A percentile compares a stretch with the other conserved stretches of the same genome.
Conservation (phyloP, 495 filamentous ascomycete species). For the Paragyromitra xinjiangensis region DNA sequence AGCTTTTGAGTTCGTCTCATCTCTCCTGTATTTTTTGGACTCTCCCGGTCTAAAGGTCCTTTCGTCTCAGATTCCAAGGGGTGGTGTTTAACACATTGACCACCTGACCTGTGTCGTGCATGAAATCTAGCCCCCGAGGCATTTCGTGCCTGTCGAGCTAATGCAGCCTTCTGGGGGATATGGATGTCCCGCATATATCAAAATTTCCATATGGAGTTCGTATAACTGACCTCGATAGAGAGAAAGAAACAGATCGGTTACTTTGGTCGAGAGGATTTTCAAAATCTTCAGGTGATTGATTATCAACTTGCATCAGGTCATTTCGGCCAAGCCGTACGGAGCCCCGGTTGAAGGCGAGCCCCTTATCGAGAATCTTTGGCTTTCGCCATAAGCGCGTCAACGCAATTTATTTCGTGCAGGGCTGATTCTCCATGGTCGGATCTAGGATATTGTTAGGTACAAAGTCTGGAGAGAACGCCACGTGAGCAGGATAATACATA, state of each 20-base stretch:
- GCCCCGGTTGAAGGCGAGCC: not conserved
- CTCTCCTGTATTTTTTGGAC: not conserved
- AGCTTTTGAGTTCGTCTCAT: constrained; percentile 10
- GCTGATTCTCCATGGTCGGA: not conserved
- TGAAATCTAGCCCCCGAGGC: not conserved
- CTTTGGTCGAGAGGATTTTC: not conserved
- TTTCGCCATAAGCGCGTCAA: not conserved
- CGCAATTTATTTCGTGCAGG: not conserved
- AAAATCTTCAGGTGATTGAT: not conserved
- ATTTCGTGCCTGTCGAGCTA: constrained; percentile 10
- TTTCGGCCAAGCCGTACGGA: not conserved
- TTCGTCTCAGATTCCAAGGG: constrained; percentile 2
- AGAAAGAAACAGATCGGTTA: not conserved
- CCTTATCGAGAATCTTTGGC: not conserved
- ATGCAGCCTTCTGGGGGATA: constrained; percentile 7
- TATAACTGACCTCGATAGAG: not conserved
- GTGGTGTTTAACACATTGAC: not conserved
- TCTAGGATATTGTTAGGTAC: not conserved
- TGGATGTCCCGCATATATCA: not conserved
- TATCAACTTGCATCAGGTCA: not conserved
- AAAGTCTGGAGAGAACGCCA: not conserved
- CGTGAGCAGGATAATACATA: not conserved
- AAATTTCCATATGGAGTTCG: not conserved
- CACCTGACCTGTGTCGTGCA: not conserved
- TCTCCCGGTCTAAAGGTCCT: not conserved